phyloP scores from a whole-genome alignment of 345 rosid species.

The Balakata baccata region DNA sequence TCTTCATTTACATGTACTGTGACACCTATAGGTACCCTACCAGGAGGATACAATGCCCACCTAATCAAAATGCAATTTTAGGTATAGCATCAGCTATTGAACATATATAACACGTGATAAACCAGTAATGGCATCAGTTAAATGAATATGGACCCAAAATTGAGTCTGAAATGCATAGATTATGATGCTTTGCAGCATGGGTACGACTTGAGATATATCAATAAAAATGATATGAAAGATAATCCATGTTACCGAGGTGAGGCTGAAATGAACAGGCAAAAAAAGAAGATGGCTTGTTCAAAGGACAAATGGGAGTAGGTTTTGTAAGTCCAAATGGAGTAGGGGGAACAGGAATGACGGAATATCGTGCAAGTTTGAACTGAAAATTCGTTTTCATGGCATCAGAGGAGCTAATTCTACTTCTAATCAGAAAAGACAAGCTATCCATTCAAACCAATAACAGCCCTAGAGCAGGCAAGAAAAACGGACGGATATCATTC shows the following conservation, averaged over 20 bases:
- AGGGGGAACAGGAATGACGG: not conserved
- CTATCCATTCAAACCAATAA: not conserved
- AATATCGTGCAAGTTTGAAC: not conserved
- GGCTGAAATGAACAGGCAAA: slow-evolving; percentile 3
- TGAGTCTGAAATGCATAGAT: not conserved
- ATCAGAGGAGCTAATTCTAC: not conserved
- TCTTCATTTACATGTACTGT: slow-evolving; percentile 94
- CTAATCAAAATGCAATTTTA: slow-evolving; percentile 38
- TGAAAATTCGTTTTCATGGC: not conserved
- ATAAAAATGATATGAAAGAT: not conserved
- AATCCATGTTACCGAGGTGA: not conserved
- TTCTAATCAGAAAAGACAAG: not conserved
- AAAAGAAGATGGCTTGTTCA: not conserved
- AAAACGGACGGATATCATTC: too few species aligned
- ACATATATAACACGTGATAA: not conserved
- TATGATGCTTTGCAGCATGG: not conserved
- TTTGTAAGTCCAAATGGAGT: not conserved
- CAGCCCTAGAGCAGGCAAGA: not conserved
- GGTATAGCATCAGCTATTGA: slow-evolving; percentile 14
- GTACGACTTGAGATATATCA: not conserved
- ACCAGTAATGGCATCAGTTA: not conserved
- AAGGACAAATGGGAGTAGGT: not conserved
- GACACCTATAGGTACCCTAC: slow-evolving; percentile 92
- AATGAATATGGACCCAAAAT: not conserved
- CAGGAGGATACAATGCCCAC: slow-evolving; percentile 99